Percentiles rank a stretch among this genome's conserved stretches.
These are phyloP conservation scores for Seiridium unicorne DNA, from an alignment of 2,329 filamentous ascomycete genomes.

Conservation along the genomic window DNA sequence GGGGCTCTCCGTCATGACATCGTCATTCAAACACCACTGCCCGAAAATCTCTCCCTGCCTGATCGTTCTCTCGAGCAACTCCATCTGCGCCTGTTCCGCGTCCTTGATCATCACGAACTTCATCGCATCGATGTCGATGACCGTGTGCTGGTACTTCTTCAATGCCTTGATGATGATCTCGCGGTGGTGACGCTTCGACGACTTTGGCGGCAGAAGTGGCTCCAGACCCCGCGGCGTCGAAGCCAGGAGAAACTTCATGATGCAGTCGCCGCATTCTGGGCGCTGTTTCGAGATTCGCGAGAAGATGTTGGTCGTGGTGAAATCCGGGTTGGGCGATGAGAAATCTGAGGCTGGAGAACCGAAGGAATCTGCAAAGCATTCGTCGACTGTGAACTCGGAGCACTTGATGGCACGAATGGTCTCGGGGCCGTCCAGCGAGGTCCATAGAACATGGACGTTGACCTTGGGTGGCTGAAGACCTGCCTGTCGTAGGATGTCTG, in stretches of 20 bases:
- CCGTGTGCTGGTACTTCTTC: slow-evolving; percentile 38
- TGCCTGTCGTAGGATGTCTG: slow-evolving; percentile 30
- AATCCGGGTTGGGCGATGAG: slow-evolving; percentile 31
- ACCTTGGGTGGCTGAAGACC: slow-evolving; percentile 37
- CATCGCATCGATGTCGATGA: slow-evolving; percentile 37
- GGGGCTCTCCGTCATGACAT: slow-evolving; percentile 35
- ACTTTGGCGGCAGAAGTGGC: slow-evolving; percentile 32
- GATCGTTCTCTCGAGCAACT: slow-evolving; percentile 33
- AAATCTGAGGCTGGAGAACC: slow-evolving; percentile 32
- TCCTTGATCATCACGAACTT: slow-evolving; percentile 41
- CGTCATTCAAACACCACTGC: slow-evolving; percentile 41
- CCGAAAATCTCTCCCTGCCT: slow-evolving; percentile 31
- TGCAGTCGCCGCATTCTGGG: slow-evolving; percentile 38
- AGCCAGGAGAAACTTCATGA: slow-evolving; percentile 38
- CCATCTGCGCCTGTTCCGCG: slow-evolving; percentile 37
- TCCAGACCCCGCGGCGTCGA: slow-evolving; percentile 31
- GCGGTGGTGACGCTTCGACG: slow-evolving; percentile 27
- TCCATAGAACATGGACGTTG: slow-evolving; percentile 39
- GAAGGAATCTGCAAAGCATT: slow-evolving; percentile 40
- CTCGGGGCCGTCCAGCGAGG: slow-evolving; percentile 37
- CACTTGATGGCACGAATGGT: slow-evolving; percentile 38
- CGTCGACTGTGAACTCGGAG: slow-evolving; percentile 36
- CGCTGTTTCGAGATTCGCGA: slow-evolving; percentile 33
- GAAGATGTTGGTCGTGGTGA: slow-evolving; percentile 36
- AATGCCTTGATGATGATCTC: slow-evolving; percentile 33